phyloP scores from a whole-genome alignment of 306 rosid species.

The Biancaea sappan region DNA sequence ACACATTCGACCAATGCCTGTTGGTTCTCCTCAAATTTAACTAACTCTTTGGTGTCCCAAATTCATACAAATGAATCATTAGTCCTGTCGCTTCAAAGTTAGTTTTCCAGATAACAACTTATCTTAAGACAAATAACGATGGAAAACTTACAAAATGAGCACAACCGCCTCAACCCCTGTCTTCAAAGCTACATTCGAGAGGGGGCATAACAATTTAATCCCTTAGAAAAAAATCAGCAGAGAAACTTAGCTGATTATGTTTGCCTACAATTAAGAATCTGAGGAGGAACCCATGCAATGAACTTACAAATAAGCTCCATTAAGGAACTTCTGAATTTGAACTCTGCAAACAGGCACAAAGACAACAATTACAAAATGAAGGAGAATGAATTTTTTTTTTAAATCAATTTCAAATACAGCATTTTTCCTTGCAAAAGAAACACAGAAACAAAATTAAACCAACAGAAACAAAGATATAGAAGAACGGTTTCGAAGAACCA shows the following conservation, averaged over 20 bases:
- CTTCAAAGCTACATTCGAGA: conserved; percentile 17
- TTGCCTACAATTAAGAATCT: neutral
- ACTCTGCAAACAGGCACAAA: conserved; percentile 30
- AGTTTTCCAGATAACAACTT: neutral
- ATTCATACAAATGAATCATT: conserved; percentile 10
- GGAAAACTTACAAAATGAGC: conserved; percentile 12
- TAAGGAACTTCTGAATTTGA: conserved; percentile 25
- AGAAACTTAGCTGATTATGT: conserved; percentile 33
- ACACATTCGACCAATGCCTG: neutral
- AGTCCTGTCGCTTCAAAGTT: conserved; percentile 21
- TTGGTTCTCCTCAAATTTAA: conserved; percentile 8
- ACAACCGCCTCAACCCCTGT: neutral
- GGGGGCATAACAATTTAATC: conserved; percentile 24
- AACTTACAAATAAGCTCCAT: conserved; percentile 33
- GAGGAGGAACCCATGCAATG: conserved; percentile 22
- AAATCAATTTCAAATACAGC: neutral
- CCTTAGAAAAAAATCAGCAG: conserved; percentile 20
- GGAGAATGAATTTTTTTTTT: neutral
- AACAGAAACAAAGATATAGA: neutral
- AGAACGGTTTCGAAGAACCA: neutral
- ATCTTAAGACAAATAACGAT: neutral
- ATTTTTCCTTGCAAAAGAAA: neutral
- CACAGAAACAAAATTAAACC: neutral
- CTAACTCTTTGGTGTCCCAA: neutral
- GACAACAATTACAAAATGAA: conserved; percentile 2